Base-by-base conservation (phyloP, 306 rosid genomes). In the Rosa chinensis region DNA sequence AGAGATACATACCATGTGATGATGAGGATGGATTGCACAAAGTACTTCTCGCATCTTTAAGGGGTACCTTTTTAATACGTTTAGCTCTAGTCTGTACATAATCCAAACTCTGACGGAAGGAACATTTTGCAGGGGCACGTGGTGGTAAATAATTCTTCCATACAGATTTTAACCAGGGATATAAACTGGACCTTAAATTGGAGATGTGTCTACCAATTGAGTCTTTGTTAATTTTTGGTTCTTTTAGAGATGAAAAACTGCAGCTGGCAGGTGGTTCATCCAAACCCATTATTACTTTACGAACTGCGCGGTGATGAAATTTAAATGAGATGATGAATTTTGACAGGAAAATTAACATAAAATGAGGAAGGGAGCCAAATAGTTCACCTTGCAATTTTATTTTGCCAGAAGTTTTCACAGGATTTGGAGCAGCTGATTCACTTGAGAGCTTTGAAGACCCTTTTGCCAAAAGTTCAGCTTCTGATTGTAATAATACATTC, bases 401-500 rank as follows among this genome's bases (percentile, higher is more conserved):
- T 52, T 80, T 86, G 17, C 77, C 82, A 45, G 50, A 35, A 47
- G 77, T 49, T 80, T 79, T 79, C 72, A 43, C 50, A 12, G 69
- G 42, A 21, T 79, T 73, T 73, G 61, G 80, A 79, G 84, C 80
- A 43, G 73, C 82, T 61, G 23, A 47, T 25, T 43, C 71, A 48
- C 78, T 67, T 7, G 78, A 77, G 20, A 73, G 79, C 82, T 82
- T 61, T 59, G 84, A 40, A 67, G 82, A 43, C 14, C 40, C 72
- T 45, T 73, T 80, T 32, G 71, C 77, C 55, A 86, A 42, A 39
- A 86, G 70, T 70, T 86, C 87, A 13, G 71, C 81, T 56, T 82
- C 89, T 59, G 89, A 68, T 74, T 74, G 87, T 32, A 83, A 48
- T 28, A 86, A 6, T 11, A 80, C 89, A 52, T 80, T 74, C 80